Evolutionary conservation across 306 rosid species (phyloP).

Genomic region (Crotalaria pallida): DNA sequence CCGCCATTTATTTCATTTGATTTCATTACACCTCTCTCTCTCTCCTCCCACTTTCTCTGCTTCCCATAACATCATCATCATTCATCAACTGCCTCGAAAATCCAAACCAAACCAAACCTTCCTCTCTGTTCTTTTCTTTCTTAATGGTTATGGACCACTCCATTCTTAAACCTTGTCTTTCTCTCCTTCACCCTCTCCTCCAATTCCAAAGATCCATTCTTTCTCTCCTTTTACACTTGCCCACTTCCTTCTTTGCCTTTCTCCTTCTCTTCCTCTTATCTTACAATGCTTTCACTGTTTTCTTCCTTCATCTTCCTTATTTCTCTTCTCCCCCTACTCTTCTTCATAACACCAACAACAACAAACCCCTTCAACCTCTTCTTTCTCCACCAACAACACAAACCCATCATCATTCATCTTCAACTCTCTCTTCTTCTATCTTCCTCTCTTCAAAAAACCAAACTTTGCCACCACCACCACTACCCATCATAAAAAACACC

Average conservation of each 20-base stretch:
- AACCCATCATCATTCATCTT: slow-evolving; percentile 5
- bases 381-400: slow-evolving; percentile 9
- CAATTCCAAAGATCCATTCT: slow-evolving; percentile 35
- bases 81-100: neutral
- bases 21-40: no score
- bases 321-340: slow-evolving; percentile 29
- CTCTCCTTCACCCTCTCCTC: slow-evolving; percentile 24
- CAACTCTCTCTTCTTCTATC: slow-evolving; percentile 39
- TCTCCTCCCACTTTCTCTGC: neutral
- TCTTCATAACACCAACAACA: neutral
- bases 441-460: slow-evolving; percentile 34
- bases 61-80: neutral
- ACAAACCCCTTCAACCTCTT: slow-evolving; percentile 9
- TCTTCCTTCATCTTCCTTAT: slow-evolving; percentile 53
- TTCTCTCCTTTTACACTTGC: slow-evolving; percentile 40
- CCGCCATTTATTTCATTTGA: slow-evolving; percentile 7
- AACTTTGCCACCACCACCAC: slow-evolving; percentile 24
- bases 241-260: slow-evolving; percentile 48
- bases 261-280: slow-evolving; percentile 52
- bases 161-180: neutral
- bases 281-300: slow-evolving; percentile 55
- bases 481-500: slow-evolving; percentile 23
- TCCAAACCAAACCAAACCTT: neutral
- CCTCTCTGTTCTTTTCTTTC: neutral
- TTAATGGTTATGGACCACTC: neutral